A percentile compares a stretch with the other conserved stretches of the same genome.
Evolutionary conservation across 768 basidiomycete species (phyloP).

Genomic region (Xanthoconium stramineum): DNA sequence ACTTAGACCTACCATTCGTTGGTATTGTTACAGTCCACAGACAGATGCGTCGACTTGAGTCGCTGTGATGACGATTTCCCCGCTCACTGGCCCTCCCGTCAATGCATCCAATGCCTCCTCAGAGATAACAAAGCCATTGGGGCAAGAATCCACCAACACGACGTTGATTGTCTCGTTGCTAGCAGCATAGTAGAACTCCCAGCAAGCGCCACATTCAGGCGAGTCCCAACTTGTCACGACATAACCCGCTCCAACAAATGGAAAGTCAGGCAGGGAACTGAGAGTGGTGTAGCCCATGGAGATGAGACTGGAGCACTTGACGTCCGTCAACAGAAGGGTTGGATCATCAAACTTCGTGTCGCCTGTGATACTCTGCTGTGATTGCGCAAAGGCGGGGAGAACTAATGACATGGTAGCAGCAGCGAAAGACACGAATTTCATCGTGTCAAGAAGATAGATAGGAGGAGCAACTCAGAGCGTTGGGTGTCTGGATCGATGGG

Average conservation of each 20-base stretch:
- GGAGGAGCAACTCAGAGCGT: background rate
- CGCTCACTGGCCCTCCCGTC: constrained; percentile 45
- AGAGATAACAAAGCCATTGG: constrained; percentile 45
- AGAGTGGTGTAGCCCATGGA: constrained; percentile 32
- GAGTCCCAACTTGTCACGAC: constrained; percentile 32
- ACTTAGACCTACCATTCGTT: background rate
- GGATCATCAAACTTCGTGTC: constrained; percentile 31
- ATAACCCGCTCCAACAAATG: constrained; percentile 32
- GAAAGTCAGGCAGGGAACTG: constrained; percentile 30
- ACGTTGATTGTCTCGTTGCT: constrained; percentile 13
- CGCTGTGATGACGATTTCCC: no score
- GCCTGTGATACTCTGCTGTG: constrained; percentile 20
- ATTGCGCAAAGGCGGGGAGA: constrained; percentile 18
- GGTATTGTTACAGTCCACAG: background rate
- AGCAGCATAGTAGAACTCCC: constrained; percentile 23
- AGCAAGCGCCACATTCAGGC: constrained; percentile 32
- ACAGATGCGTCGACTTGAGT: no score
- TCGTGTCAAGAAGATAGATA: background rate
- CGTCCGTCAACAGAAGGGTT: constrained; percentile 7
- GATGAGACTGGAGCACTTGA: constrained; percentile 34
- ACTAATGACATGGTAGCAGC: constrained; percentile 10
- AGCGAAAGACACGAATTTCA: constrained; percentile 25
- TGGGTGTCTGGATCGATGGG: background rate
- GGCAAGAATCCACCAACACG: constrained; percentile 29
- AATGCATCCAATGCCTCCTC: constrained; percentile 52